Percentiles rank a stretch among this genome's conserved stretches.
Conservation (phyloP, 1,139 yeast genomes). For the Debaryomyces sp. region DNA sequence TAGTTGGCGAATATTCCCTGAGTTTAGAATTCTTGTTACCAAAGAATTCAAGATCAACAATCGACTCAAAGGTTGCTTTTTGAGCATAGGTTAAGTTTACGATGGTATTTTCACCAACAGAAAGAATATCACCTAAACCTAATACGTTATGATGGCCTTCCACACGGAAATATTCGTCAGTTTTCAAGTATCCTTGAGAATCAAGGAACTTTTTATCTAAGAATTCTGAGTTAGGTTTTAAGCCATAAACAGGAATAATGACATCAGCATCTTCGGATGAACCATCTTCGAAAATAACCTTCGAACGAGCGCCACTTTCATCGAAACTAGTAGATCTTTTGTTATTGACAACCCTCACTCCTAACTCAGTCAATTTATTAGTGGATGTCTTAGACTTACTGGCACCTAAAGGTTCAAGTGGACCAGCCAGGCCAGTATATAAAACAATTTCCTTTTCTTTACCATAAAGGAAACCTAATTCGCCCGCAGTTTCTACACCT, state of each 20-base stretch:
- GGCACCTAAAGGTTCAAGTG: conserved; percentile 22
- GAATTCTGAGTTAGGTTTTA: conserved; percentile 30
- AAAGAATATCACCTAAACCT: conserved; percentile 37
- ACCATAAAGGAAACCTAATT: conserved; percentile 26
- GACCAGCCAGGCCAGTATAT: conserved; percentile 29
- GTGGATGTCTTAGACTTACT: conserved; percentile 18
- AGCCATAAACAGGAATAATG: conserved; percentile 25
- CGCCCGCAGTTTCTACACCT: conserved; percentile 45
- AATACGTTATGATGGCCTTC: conserved; percentile 27
- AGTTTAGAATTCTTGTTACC: conserved; percentile 14
- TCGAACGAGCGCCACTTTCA: conserved; percentile 5
- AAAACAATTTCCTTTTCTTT: conserved; percentile 26
- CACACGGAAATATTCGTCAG: conserved; percentile 29
- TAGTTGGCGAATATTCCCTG: conserved; percentile 15
- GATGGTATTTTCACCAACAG: conserved; percentile 23
- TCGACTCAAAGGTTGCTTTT: conserved; percentile 19
- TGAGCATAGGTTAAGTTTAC: conserved; percentile 31
- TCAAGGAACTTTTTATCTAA: conserved; percentile 19
- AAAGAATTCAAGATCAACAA: conserved; percentile 20
- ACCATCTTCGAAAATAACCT: conserved; percentile 20
- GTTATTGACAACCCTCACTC: conserved; percentile 30
- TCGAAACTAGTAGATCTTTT: conserved; percentile 12
- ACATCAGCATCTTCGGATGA: conserved; percentile 25
- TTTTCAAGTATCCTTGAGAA: conserved; percentile 23
- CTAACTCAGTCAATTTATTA: conserved; percentile 22